Conservation (phyloP, 306 rosid species). For the Dryas octopetala region DNA sequence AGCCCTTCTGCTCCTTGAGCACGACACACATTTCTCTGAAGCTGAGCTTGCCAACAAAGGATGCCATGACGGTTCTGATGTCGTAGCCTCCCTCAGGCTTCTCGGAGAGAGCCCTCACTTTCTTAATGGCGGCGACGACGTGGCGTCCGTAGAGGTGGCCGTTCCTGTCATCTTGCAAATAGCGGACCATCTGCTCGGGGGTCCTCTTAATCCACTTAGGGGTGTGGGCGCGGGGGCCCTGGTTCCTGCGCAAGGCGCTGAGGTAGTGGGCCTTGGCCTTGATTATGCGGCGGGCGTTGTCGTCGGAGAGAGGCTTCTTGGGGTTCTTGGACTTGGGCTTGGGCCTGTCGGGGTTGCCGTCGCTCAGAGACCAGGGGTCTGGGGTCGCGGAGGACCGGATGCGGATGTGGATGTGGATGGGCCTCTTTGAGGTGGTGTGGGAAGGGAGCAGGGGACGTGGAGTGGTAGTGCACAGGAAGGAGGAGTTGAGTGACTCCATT, state of each 20-base stretch:
- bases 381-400: slow-evolving; percentile 42
- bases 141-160: slow-evolving; percentile 80
- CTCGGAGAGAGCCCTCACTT: slow-evolving; percentile 64
- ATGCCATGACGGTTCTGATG: slow-evolving; percentile 73
- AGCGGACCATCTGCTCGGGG: slow-evolving; percentile 90
- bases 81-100: slow-evolving; percentile 48
- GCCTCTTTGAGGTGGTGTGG: background rate
- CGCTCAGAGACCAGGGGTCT: slow-evolving; percentile 80
- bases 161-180: slow-evolving; percentile 64
- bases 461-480: slow-evolving; percentile 37
- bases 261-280: slow-evolving; percentile 64
- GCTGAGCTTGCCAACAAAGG: slow-evolving; percentile 73
- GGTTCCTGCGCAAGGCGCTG: slow-evolving; percentile 63
- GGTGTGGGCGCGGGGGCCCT: slow-evolving; percentile 83
- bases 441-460: slow-evolving; percentile 16
- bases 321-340: slow-evolving; percentile 54
- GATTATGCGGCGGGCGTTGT: slow-evolving; percentile 92
- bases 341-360: slow-evolving; percentile 56
- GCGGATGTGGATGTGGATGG: slow-evolving; percentile 11
- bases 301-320: slow-evolving; percentile 76
- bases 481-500: slow-evolving; percentile 62
- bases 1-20: slow-evolving; percentile 86
- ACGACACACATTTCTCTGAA: slow-evolving; percentile 87
- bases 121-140: slow-evolving; percentile 80
- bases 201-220: slow-evolving; percentile 85